Evolutionary conservation across 371 early-diverging fungal species (phyloP).

Genomic region (Choanephora cucurbitarum): DNA sequence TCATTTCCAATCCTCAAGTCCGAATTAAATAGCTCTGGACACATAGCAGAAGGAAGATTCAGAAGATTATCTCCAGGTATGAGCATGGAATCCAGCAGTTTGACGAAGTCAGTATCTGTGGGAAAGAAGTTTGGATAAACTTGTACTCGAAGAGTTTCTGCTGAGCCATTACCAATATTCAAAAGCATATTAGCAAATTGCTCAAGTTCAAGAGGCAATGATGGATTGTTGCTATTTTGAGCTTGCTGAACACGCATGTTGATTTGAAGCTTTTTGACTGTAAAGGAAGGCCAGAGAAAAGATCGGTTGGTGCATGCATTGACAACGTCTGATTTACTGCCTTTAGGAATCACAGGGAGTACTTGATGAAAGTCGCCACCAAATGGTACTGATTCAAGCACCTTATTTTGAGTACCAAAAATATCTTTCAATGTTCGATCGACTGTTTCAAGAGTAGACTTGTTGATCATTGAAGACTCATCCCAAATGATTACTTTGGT

Average conservation of each 20-base stretch:
- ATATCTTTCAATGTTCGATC: slow-evolving; percentile 27
- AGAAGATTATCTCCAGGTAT: no score
- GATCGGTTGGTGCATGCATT: slow-evolving; percentile 10
- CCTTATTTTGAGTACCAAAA: slow-evolving; percentile 8
- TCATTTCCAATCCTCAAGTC: no score
- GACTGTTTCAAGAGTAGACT: slow-evolving; percentile 24
- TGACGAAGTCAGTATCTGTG: no score
- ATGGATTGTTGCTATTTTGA: neutral
- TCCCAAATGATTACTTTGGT: slow-evolving; percentile 29
- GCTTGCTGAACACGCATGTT: slow-evolving; percentile 12
- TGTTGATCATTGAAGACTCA: slow-evolving; percentile 22
- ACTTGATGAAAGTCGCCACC: slow-evolving; percentile 30
- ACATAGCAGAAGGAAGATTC: no score
- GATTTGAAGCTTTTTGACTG: no score
- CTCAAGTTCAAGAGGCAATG: slow-evolving; percentile 1
- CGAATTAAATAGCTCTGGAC: no score
- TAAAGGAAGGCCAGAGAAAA: slow-evolving; percentile 7
- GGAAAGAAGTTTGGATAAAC: no score
- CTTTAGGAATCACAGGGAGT: slow-evolving; percentile 19
- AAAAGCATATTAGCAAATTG: slow-evolving; percentile 13
- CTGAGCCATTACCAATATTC: slow-evolving; percentile 2
- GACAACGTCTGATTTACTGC: slow-evolving; percentile 8
- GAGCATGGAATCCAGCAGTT: no score
- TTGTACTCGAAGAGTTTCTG: neutral
- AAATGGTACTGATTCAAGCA: slow-evolving; percentile 20